Conservation (phyloP, 2,329 filamentous ascomycete species). For the Davidsoniella virescens region DNA sequence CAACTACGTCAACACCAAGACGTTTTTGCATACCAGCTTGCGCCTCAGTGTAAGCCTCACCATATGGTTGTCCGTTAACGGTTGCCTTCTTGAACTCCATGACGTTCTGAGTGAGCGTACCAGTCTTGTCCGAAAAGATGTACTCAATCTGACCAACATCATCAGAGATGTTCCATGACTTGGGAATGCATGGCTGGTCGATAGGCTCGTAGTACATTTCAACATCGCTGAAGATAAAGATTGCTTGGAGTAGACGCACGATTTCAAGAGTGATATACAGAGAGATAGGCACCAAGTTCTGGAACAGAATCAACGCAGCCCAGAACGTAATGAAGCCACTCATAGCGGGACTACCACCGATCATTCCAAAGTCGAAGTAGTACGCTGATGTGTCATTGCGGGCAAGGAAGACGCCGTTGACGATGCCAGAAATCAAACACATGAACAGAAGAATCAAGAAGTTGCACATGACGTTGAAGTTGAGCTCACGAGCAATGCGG, state of each 20-base stretch:
- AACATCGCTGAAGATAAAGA: constrained; percentile 94
- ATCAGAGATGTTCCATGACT: constrained; percentile 98
- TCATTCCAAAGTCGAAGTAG: constrained; percentile 75
- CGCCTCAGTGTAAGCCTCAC: constrained; percentile 94
- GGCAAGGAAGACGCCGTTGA: constrained; percentile 71
- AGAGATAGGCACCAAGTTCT: constrained; percentile 97
- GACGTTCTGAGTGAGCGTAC: constrained; percentile 91
- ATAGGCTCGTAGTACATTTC: constrained; percentile 95
- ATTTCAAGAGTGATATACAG: constrained; percentile 96
- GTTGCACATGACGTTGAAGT: constrained; percentile 96
- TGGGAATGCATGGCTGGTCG: constrained; percentile 89
- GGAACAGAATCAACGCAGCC: constrained; percentile 85
- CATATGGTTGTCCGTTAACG: constrained; percentile 89
- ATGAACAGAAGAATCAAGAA: constrained; percentile 79
- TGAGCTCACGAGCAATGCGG: constrained; percentile 79
- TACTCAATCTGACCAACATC: constrained; percentile 97
- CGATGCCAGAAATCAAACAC: constrained; percentile 72
- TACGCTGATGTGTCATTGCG: constrained; percentile 56
- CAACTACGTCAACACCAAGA: constrained; percentile 71
- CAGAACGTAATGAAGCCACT: constrained; percentile 95
- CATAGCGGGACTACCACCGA: constrained; percentile 55
- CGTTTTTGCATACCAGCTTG: constrained; percentile 92
- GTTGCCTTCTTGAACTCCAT: constrained; percentile 99
- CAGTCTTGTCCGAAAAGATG: constrained; percentile 97
- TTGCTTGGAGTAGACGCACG: constrained; percentile 76